Evolutionary conservation across 257 asterid genomes (phyloP).

Genomic region (Rubia yunnanensis): DNA sequence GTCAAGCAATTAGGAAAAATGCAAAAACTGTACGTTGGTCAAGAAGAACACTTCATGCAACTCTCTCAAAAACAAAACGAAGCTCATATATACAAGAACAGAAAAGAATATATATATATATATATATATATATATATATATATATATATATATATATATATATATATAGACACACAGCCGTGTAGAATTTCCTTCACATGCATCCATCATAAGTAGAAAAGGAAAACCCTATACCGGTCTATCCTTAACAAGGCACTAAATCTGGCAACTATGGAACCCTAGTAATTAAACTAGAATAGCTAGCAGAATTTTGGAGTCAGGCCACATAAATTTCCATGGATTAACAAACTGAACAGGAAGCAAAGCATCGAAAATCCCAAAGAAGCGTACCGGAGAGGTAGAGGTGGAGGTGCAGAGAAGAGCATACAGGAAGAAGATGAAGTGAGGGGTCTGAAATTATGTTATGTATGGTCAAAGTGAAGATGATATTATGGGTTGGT

Average conservation of each 20-base stretch:
- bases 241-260: too few species aligned
- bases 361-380: not conserved
- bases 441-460: not conserved
- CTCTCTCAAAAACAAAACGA: too few species aligned
- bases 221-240: too few species aligned
- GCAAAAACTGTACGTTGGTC: not conserved
- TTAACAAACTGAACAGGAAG: not conserved
- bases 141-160: too few species aligned
- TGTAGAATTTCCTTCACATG: not conserved
- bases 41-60: too few species aligned
- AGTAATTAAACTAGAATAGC: too few species aligned
- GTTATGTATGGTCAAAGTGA: not conserved
- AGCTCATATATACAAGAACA: not conserved
- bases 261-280: not conserved
- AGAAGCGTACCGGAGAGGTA: not conserved
- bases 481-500: not conserved
- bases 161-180: too few species aligned
- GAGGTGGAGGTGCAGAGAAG: not conserved
- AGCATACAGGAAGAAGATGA: not conserved
- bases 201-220: too few species aligned
- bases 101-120: too few species aligned
- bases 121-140: too few species aligned
- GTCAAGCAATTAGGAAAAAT: not conserved
- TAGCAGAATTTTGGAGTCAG: not conserved
- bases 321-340: not conserved